Percentiles rank a stretch among this genome's conserved stretches.
These are phyloP conservation scores for Metarhizium robertsii DNA, from an alignment of 2,329 filamentous ascomycete genomes.

Conservation along the genomic window DNA sequence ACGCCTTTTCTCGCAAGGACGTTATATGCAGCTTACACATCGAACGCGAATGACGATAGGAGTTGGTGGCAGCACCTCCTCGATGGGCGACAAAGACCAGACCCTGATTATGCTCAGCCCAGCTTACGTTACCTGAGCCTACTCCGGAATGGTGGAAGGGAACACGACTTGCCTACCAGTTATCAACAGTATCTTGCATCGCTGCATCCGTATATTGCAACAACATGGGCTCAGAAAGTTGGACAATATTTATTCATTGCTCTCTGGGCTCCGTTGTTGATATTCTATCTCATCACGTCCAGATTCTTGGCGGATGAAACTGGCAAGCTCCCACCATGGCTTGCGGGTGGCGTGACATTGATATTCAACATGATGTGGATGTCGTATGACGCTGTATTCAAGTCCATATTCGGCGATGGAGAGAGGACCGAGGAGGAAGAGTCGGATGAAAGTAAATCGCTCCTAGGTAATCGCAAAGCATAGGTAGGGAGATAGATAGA, in stretches of 20 bases:
- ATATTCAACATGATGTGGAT: constrained; percentile 42
- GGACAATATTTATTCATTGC: constrained; percentile 55
- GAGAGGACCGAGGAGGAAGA: constrained; percentile 47
- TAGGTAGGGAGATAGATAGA: neutral
- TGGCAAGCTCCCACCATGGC: constrained; percentile 61
- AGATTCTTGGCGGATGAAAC: constrained; percentile 52
- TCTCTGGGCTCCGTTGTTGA: constrained; percentile 47
- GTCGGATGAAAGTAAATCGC: neutral
- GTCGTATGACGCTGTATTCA: constrained; percentile 36
- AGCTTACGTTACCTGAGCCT: constrained; percentile 77
- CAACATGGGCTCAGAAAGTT: constrained; percentile 53
- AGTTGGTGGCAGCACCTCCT: constrained; percentile 39
- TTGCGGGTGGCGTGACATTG: constrained; percentile 40
- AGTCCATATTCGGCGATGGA: constrained; percentile 71
- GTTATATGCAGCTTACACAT: constrained; percentile 58
- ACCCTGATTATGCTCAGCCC: constrained; percentile 68
- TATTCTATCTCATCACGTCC: constrained; percentile 35
- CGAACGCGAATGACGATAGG: constrained; percentile 20
- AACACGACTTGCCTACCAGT: constrained; percentile 69
- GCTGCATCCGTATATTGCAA: constrained; percentile 63
- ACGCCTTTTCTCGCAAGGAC: constrained; percentile 75
- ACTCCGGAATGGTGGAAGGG: constrained; percentile 66
- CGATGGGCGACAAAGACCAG: constrained; percentile 42
- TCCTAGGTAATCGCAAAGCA: neutral
- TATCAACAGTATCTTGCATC: constrained; percentile 66